Percentiles rank a stretch among this genome's conserved stretches.
Conservation (phyloP, 1,284 basidiomycete genomes). For the Marasmius sp. region DNA sequence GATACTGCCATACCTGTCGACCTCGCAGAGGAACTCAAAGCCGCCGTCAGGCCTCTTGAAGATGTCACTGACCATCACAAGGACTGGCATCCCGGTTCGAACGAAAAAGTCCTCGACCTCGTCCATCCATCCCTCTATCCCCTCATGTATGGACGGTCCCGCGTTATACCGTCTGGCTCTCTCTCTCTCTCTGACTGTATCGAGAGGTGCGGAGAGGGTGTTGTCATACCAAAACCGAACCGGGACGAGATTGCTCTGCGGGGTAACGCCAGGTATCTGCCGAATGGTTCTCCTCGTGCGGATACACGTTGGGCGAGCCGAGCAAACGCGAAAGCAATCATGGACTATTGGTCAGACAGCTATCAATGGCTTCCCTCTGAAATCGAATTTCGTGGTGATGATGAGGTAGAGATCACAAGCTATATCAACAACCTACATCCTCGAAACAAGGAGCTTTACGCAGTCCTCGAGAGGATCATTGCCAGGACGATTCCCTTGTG, state of each 20-base stretch:
- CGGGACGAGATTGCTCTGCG: neutral
- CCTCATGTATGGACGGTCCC: constrained; percentile 32
- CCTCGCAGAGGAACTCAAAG: constrained; percentile 15
- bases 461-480: constrained; percentile 30
- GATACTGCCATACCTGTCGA: constrained; percentile 17
- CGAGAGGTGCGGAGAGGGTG: neutral
- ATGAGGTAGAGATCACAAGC: constrained; percentile 19
- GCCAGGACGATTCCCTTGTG: constrained; percentile 34
- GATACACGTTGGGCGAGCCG: neutral
- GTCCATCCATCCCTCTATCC: constrained; percentile 8
- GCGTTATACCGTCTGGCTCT: constrained; percentile 40
- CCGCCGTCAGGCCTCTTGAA: constrained; percentile 31
- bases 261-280: neutral
- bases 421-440: constrained; percentile 38
- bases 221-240: neutral
- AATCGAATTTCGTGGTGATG: constrained; percentile 18
- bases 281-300: neutral
- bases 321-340: neutral
- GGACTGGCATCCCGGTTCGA: constrained; percentile 49
- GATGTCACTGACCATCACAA: constrained; percentile 34
- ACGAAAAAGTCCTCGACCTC: constrained; percentile 42
- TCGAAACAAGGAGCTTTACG: constrained; percentile 26
- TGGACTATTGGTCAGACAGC: constrained; percentile 16
- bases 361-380: constrained; percentile 42
- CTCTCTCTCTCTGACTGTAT: constrained; percentile 13